phyloP scores from a whole-genome alignment of 257 asterid genomes.

The Orobanche coerulescens region DNA sequence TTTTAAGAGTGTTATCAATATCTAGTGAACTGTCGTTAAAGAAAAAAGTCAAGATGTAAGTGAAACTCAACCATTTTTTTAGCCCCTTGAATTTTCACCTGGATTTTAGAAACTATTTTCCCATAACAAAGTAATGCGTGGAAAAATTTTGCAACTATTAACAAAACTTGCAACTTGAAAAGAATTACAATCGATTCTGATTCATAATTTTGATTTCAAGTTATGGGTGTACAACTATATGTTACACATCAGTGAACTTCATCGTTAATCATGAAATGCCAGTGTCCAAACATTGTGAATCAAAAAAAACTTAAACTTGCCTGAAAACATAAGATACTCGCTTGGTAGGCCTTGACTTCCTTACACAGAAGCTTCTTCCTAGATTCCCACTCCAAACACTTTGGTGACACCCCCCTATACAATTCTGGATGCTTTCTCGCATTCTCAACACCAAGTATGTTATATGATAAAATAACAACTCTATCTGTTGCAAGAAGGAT shows the following conservation, averaged over 20 bases:
- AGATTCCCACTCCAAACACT: conserved; percentile 61
- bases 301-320: conserved; percentile 30
- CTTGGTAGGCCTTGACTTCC: conserved; percentile 55
- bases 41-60: not conserved
- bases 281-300: not conserved
- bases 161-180: conserved; percentile 2
- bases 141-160: not conserved
- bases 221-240: not conserved
- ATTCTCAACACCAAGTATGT: conserved; percentile 72
- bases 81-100: too few relatives aligned
- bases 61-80: conserved; percentile 1
- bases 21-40: conserved; percentile 1
- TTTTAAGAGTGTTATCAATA: not conserved
- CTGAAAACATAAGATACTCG: conserved; percentile 75
- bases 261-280: not conserved
- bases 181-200: not conserved
- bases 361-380: conserved; percentile 47
- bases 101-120: not conserved
- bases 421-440: conserved; percentile 55
- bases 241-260: not conserved
- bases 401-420: conserved; percentile 39
- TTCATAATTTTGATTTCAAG: not conserved
- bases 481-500: conserved; percentile 39
- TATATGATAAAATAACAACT: conserved; percentile 59
- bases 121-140: not conserved